Evolutionary conservation across 2,329 filamentous ascomycete genomes (phyloP), one percentile per base, ranked within the genome.

Genomic region (Juglanconis oblonga): DNA sequence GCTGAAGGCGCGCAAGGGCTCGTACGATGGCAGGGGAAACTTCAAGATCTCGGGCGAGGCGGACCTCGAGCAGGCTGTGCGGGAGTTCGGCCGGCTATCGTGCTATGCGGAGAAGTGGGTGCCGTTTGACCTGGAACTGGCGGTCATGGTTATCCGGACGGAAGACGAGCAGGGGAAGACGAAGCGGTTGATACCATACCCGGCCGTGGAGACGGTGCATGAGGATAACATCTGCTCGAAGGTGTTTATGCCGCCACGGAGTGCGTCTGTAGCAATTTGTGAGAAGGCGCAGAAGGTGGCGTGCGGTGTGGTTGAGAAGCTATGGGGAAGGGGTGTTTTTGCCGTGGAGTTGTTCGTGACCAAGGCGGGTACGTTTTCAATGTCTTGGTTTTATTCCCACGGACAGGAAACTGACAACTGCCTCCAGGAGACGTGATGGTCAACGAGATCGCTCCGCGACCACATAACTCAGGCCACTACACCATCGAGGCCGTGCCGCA

Each of bases 281-380:
- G 74, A 85, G 65, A 77, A 84, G 67, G 93, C 93, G 0, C 87
- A 92, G 70, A 82, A 87, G 47, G 81, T 97, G 0, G 95, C 93
- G 0, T 85, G 86, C 66, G 86, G 89, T 60, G 93, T 95, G 10
- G 87, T 97, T 29, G 82, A 84, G 47, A 88, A 86, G 55, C 89
- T 99, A 57, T 87, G 87, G 78, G 95, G 95, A 55, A 89, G 95
- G 64, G 95, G 95, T 64, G 91, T 97, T 36, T 99, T 97, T 74
- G 95, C 94, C 0, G 94, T 98, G 0, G 95, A 99, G 76, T 91
- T 98, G 87, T 99, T 99, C 76, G 76, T 98, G 3, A 83, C 93
- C 10, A 77, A 87, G 52, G 86, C 95, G 67, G 86, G 86, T 77
- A 77, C 67, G 70, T 65, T 54, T 11, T 32, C 3, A 10, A 6